A percentile compares a stretch with the other conserved stretches of the same genome.
Evolutionary conservation across 2,329 filamentous ascomycete species (phyloP).

Genomic region (Diaporthe sp.): DNA sequence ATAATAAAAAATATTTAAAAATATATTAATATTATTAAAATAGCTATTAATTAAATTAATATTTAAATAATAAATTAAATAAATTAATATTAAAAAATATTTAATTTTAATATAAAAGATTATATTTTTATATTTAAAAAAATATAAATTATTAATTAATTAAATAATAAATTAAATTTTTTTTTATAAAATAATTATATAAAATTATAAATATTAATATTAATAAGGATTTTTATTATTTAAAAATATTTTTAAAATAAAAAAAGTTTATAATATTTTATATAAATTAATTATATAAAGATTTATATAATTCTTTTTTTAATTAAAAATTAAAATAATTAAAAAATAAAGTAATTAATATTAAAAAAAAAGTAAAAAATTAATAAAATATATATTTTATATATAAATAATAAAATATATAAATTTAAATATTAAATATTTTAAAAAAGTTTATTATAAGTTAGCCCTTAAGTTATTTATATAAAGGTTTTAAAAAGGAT

Average conservation of each 20-base stretch:
- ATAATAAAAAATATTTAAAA: no score
- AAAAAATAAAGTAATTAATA: not conserved
- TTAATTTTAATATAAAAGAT: not conserved
- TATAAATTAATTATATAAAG: no score
- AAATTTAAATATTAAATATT: not conserved
- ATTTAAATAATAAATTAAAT: not conserved
- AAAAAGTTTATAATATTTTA: not conserved
- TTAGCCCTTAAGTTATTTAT: no score
- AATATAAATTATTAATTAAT: not conserved
- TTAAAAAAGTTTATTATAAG: no score
- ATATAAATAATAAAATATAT: not conserved
- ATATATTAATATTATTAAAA: no score
- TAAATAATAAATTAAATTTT: not conserved
- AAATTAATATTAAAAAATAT: not conserved
- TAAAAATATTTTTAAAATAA: not conserved
- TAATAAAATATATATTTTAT: not conserved
- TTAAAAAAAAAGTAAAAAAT: not conserved
- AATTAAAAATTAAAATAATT: not conserved
- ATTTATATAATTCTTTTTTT: not conserved
- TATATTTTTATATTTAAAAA: slow-evolving; percentile 5
- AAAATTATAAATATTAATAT: not conserved
- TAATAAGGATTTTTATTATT: not conserved
- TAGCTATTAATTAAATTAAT: no score
- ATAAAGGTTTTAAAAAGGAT: no score
- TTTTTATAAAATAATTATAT: not conserved